These are phyloP conservation scores for Penicillium griseofulvum DNA, from an alignment of 2,329 filamentous ascomycete species.

Conservation along the genomic window DNA sequence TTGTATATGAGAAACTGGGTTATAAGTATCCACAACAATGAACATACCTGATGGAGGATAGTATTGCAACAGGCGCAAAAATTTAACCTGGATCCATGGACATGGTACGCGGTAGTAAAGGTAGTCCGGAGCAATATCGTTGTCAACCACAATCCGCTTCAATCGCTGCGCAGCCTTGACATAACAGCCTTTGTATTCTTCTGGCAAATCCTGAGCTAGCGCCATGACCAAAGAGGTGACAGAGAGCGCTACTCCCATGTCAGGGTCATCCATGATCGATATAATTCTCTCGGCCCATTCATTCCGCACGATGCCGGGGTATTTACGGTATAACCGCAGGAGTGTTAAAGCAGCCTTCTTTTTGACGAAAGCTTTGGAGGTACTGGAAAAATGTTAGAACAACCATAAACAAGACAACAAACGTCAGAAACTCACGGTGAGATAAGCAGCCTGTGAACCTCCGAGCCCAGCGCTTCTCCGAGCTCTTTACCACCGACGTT, in stretches of 20 bases:
- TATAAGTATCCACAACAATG: neutral
- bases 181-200: slow-evolving; percentile 91
- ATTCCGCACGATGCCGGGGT: slow-evolving; percentile 86
- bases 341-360: slow-evolving; percentile 97
- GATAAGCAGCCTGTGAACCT: slow-evolving; percentile 91
- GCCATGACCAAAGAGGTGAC: slow-evolving; percentile 96
- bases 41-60: slow-evolving; percentile 83
- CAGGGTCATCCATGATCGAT: slow-evolving; percentile 95
- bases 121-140: slow-evolving; percentile 86
- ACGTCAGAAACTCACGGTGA: slow-evolving; percentile 67
- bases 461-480: slow-evolving; percentile 86
- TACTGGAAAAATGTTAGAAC: slow-evolving; percentile 43
- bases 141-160: slow-evolving; percentile 86
- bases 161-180: slow-evolving; percentile 86
- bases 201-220: slow-evolving; percentile 87
- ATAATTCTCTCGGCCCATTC: slow-evolving; percentile 98
- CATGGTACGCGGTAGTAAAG: slow-evolving; percentile 99
- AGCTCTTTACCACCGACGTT: slow-evolving; percentile 97
- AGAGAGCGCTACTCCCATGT: slow-evolving; percentile 90
- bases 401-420: slow-evolving; percentile 36
- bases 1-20: neutral
- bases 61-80: slow-evolving; percentile 88
- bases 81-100: slow-evolving; percentile 96
- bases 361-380: slow-evolving; percentile 96
- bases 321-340: slow-evolving; percentile 89